Base-by-base conservation (phyloP, 2,329 filamentous ascomycete species). In the Penicillium nordicum region DNA sequence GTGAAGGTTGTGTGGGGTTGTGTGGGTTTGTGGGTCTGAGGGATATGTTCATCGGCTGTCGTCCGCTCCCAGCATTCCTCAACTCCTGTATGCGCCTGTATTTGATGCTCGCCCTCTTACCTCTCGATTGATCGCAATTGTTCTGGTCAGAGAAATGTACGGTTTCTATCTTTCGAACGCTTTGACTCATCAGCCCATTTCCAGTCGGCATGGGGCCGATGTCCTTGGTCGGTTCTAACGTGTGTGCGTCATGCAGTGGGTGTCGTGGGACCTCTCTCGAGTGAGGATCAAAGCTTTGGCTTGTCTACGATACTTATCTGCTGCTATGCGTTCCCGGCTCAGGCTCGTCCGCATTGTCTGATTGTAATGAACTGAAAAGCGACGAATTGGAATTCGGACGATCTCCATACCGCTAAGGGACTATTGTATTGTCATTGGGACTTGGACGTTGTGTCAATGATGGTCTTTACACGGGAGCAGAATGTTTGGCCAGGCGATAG, bases 271-370 rank as follows among this genome's bases (percentile, higher is more conserved):
- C 89, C 89, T 91, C 90, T 91, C 89, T 85, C 73, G 87, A 84
- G 89, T 92, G 91, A 89, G 89, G 80, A 87, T 95, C 90, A 95
- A 91, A 92, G 90, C 80, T 86, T 91, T 80, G 90, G 83, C 90
- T 93, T 92, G 89, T 93, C 90, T 79, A 82, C 51, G 32, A 53
- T 79, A 65, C 69, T 70, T 50, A 38, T 53, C 43, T 63, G 51
- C 29, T 57, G 61, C 47, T 60, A 42, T 52, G 40, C 59, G 45
- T 63, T 50, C 23, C 47, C 41, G 27, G n/a, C 23, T 16, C 8
- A 43, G 44, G 38, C 50, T 57, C 43, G 27, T 38, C 44, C n/a
- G 34, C 43, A 36, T 40, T 45, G 53, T 58, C 50, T n/a, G 55
- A 50, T 55, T 55, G 40, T 54, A 42, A 27, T 57, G 43, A 45